Evolutionary conservation across 2,329 filamentous ascomycete species (phyloP).

Genomic region (Paracoccidioides lutzii): DNA sequence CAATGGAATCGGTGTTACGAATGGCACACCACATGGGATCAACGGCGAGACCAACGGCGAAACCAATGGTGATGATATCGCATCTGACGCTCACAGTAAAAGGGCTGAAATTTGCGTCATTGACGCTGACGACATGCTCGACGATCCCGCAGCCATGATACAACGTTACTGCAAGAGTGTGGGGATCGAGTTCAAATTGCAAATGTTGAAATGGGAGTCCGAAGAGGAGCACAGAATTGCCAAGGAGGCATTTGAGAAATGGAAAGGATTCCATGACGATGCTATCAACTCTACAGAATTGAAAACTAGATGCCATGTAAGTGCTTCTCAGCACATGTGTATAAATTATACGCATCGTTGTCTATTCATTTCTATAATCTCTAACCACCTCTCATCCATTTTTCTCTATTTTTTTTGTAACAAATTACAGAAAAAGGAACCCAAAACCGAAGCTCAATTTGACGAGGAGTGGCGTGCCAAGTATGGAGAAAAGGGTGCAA

Average conservation of each 20-base stretch:
- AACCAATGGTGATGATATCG: constrained; percentile 11
- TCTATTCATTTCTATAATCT: not conserved
- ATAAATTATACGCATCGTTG: not conserved
- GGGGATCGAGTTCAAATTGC: constrained; percentile 58
- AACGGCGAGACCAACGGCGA: constrained; percentile 14
- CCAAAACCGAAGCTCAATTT: constrained; percentile 41
- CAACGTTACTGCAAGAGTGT: constrained; percentile 69
- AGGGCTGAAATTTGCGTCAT: constrained; percentile 64
- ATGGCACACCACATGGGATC: constrained; percentile 20
- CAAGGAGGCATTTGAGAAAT: constrained; percentile 75
- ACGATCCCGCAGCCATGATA: constrained; percentile 65
- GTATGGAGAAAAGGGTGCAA: constrained; percentile 47
- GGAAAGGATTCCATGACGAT: constrained; percentile 94
- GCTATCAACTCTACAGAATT: constrained; percentile 71
- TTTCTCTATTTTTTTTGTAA: not conserved
- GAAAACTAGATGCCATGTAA: constrained; percentile 43
- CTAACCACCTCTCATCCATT: not conserved
- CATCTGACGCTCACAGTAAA: constrained; percentile 9
- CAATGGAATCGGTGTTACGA: constrained; percentile 19
- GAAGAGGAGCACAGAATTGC: constrained; percentile 59
- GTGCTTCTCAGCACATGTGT: constrained; percentile 9
- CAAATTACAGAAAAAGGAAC: constrained; percentile 20
- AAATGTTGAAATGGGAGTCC: constrained; percentile 77
- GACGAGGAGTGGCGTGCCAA: constrained; percentile 49
- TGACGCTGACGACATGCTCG: constrained; percentile 87